These are phyloP conservation scores for Rhodotorula diobovata DNA, from an alignment of 768 basidiomycete genomes.

Conservation along the genomic window DNA sequence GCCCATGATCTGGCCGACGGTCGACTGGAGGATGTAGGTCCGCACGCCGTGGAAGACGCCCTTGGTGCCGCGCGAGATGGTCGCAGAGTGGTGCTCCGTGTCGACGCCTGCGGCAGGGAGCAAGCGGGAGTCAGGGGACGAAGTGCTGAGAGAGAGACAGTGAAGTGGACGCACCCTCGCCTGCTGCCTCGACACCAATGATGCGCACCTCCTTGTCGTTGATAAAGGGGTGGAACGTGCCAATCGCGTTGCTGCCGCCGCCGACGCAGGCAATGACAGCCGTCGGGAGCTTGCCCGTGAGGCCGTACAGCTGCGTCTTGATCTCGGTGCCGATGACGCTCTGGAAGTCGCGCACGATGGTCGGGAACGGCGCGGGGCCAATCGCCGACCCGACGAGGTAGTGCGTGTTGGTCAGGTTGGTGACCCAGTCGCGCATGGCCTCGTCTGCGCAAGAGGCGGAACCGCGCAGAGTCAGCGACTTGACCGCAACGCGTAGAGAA, in stretches of 20 bases:
- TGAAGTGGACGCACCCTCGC: conserved; percentile 63
- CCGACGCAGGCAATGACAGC: conserved; percentile 95
- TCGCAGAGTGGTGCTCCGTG: conserved; percentile 84
- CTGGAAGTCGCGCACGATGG: conserved; percentile 97
- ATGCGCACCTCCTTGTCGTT: conserved; percentile 75
- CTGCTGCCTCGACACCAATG: conserved; percentile 94
- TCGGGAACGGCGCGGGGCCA: conserved; percentile 98
- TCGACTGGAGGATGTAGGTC: conserved; percentile 87
- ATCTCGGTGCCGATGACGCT: conserved; percentile 91
- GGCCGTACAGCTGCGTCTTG: conserved; percentile 71
- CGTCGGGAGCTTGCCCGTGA: conserved; percentile 80
- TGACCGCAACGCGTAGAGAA: neutral
- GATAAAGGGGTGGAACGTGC: conserved; percentile 96
- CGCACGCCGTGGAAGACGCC: conserved; percentile 94
- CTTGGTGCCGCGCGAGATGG: conserved; percentile 80
- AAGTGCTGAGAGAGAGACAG: neutral
- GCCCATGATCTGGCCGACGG: conserved; percentile 87
- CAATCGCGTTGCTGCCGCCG: conserved; percentile 95
- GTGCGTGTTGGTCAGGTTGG: conserved; percentile 86
- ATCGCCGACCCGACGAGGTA: conserved; percentile 97
- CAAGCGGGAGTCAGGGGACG: neutral
- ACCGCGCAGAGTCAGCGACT: neutral
- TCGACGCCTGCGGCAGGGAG: conserved; percentile 58
- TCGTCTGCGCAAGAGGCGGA: conserved; percentile 54
- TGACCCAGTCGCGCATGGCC: conserved; percentile 97